phyloP scores from a whole-genome alignment of 169 alveolate genomes.

The Babesia gibsoni region DNA sequence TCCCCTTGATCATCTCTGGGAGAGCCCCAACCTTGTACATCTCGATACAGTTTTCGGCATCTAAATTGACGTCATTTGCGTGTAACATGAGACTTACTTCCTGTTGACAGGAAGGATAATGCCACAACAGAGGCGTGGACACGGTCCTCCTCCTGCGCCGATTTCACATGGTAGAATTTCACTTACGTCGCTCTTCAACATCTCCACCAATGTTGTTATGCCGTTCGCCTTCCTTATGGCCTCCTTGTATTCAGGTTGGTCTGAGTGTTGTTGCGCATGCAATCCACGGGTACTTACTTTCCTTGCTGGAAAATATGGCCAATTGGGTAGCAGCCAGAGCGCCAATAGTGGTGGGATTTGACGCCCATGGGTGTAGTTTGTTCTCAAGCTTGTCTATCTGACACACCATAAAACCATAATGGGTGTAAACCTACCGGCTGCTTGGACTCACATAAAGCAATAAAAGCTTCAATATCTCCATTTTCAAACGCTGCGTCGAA shows the following conservation, averaged over 20 bases:
- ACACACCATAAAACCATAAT: background rate
- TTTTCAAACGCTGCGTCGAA: conserved; percentile 60
- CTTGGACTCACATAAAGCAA: conserved; percentile 53
- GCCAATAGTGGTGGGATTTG: conserved; percentile 91
- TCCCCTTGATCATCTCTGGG: conserved; percentile 80
- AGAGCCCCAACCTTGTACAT: conserved; percentile 86
- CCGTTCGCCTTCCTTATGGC: conserved; percentile 61
- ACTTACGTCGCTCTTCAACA: conserved; percentile 53
- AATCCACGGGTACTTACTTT: conserved; percentile 25
- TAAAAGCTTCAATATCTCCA: conserved; percentile 45
- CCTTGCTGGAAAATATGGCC: conserved; percentile 87
- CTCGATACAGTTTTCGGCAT: conserved; percentile 77
- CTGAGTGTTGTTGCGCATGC: conserved; percentile 19
- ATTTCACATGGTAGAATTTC: background rate
- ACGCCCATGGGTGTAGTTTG: conserved; percentile 94
- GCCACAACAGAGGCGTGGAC: conserved; percentile 90
- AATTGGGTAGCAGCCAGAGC: conserved; percentile 93
- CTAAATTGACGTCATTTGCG: conserved; percentile 35
- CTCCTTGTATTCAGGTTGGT: conserved; percentile 50
- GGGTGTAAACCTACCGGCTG: conserved; percentile 23
- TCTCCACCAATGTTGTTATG: conserved; percentile 48
- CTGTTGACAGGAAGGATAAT: conserved; percentile 85
- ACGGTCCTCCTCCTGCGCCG: conserved; percentile 80
- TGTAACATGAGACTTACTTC: conserved; percentile 64
- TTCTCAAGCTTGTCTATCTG: conserved; percentile 84